Conservation (phyloP, 2,329 filamentous ascomycete species). For the Akanthomyces dipterigenus region DNA sequence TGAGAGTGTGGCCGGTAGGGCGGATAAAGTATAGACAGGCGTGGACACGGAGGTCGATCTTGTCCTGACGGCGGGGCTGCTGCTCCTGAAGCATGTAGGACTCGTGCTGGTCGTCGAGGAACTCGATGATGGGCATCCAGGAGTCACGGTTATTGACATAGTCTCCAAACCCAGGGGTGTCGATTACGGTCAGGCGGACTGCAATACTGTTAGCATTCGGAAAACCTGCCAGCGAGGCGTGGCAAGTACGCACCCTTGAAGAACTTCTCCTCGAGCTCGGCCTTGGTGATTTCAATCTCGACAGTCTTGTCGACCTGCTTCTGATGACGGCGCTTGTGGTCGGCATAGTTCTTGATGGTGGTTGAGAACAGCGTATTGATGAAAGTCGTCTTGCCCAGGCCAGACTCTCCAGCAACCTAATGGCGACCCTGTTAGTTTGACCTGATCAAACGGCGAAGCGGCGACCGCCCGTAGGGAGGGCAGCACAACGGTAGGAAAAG, state of each 20-base stretch:
- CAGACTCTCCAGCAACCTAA: slow-evolving; percentile 95
- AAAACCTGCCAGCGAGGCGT: background rate
- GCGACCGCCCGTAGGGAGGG: background rate
- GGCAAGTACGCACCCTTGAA: slow-evolving; percentile 76
- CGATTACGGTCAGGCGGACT: slow-evolving; percentile 98
- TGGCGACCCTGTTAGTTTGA: slow-evolving; percentile 13
- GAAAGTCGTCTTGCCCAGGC: slow-evolving; percentile 98
- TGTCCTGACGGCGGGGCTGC: slow-evolving; percentile 94
- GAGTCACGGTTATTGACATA: slow-evolving; percentile 99
- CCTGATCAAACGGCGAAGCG: background rate
- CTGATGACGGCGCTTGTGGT: slow-evolving; percentile 97
- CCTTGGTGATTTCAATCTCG: slow-evolving; percentile 99
- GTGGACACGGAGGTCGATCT: slow-evolving; percentile 98
- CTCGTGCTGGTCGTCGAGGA: slow-evolving; percentile 99
- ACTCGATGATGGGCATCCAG: slow-evolving; percentile 99
- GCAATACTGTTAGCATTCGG: slow-evolving; percentile 9
- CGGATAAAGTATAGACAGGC: slow-evolving; percentile 99
- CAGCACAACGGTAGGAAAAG: background rate
- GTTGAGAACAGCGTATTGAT: slow-evolving; percentile 99
- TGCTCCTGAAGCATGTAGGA: slow-evolving; percentile 99
- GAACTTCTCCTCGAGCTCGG: slow-evolving; percentile 99
- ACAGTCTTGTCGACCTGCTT: slow-evolving; percentile 99
- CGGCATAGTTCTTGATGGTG: slow-evolving; percentile 99
- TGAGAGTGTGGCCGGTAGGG: slow-evolving; percentile 94
- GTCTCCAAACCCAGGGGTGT: slow-evolving; percentile 97